A percentile compares a stretch with the other conserved stretches of the same genome.
These are phyloP conservation scores for Ricinus communis DNA, from an alignment of 345 rosid genomes.

Conservation along the genomic window DNA sequence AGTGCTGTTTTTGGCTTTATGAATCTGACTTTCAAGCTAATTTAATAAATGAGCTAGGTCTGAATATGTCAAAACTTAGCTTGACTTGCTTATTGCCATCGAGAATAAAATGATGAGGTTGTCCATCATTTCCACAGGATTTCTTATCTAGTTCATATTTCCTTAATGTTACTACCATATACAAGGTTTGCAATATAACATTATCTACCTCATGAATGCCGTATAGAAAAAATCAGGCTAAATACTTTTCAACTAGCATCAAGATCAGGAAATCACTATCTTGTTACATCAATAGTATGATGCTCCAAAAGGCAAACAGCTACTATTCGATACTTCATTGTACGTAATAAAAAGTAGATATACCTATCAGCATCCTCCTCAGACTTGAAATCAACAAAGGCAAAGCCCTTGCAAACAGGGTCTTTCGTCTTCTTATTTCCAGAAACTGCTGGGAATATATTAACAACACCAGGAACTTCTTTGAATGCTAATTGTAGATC, in stretches of 20 bases:
- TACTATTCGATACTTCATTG: background rate
- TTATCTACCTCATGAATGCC: background rate
- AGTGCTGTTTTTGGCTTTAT: background rate
- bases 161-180: background rate
- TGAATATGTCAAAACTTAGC: background rate
- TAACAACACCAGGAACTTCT: conserved; percentile 57
- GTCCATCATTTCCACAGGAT: background rate
- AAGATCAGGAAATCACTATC: conserved; percentile 7
- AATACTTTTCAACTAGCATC: background rate
- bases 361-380: conserved; percentile 74
- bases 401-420: conserved; percentile 81
- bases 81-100: background rate
- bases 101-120: background rate
- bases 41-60: background rate
- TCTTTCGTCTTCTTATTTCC: conserved; percentile 89
- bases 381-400: conserved; percentile 66
- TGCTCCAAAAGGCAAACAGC: background rate
- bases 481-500: conserved; percentile 72
- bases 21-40: background rate
- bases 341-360: background rate
- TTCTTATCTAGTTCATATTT: background rate
- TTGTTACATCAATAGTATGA: background rate
- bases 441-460: conserved; percentile 65
- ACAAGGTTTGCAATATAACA: background rate
- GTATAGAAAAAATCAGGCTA: background rate